Evolutionary conservation across 2,329 filamentous ascomycete species (phyloP).

Genomic region (Alternaria tenuissima): DNA sequence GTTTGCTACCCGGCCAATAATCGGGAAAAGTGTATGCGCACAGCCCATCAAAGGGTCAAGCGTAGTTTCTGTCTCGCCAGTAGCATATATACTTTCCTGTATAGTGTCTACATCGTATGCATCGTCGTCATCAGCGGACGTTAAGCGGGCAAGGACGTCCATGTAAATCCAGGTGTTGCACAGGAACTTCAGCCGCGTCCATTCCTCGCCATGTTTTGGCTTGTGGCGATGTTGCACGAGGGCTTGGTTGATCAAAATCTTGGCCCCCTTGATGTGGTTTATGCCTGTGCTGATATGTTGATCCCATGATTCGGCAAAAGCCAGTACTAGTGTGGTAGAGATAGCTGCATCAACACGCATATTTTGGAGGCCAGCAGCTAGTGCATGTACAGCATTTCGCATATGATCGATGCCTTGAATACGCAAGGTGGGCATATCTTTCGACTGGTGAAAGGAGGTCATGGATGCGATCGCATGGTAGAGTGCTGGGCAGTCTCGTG

Average conservation of each 20-base stretch:
- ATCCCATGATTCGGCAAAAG: constrained; percentile 77
- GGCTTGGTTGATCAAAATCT: constrained; percentile 68
- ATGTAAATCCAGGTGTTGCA: constrained; percentile 78
- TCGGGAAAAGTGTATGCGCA: constrained; percentile 71
- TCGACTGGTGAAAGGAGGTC: constrained; percentile 72
- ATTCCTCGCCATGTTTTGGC: constrained; percentile 52
- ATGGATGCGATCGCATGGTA: constrained; percentile 74
- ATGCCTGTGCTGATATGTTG: constrained; percentile 73
- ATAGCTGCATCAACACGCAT: constrained; percentile 72
- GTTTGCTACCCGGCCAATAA: constrained; percentile 71
- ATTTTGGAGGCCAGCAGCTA: constrained; percentile 67
- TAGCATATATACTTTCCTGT: constrained; percentile 47
- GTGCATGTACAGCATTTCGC: constrained; percentile 67
- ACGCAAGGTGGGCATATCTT: constrained; percentile 64
- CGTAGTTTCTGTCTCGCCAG: constrained; percentile 56
- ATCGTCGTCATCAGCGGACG: constrained; percentile 67
- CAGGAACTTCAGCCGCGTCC: constrained; percentile 68
- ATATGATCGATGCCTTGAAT: constrained; percentile 74
- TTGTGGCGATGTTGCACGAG: constrained; percentile 58
- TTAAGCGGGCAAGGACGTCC: constrained; percentile 75
- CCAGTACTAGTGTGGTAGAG: constrained; percentile 73
- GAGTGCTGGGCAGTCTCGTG: constrained; percentile 69
- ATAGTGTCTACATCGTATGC: constrained; percentile 60
- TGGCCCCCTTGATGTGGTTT: constrained; percentile 73
- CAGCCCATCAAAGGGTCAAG: constrained; percentile 78